Conservation (phyloP, 1,284 basidiomycete genomes). For the Clitocybe nebularis region DNA sequence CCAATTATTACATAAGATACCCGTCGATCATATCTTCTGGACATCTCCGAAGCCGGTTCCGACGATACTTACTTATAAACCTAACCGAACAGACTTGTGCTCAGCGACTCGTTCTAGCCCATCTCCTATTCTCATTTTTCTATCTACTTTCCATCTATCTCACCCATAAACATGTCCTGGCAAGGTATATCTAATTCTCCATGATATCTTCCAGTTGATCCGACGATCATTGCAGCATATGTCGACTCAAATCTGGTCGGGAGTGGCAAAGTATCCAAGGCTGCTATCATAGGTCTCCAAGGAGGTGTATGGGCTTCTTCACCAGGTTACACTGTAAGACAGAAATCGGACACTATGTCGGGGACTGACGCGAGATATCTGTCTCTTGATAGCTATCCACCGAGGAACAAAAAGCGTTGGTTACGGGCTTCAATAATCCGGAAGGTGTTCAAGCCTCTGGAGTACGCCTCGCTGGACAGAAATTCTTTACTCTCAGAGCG, state of each 20-base stretch:
- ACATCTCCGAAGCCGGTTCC: conserved; percentile 6
- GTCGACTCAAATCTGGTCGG: conserved; percentile 86
- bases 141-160: conserved; percentile 8
- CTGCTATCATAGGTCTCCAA: conserved; percentile 82
- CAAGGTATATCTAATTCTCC: conserved; percentile 19
- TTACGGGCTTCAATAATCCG: conserved; percentile 50
- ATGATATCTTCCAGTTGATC: conserved; percentile 2
- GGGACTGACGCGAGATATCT: neutral
- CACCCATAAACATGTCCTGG: conserved; percentile 25
- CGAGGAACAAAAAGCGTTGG: conserved; percentile 72
- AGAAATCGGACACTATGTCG: neutral
- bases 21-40: conserved; percentile 6
- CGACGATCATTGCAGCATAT: conserved; percentile 54
- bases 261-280: conserved; percentile 70
- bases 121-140: conserved; percentile 7
- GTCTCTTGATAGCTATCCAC: conserved; percentile 53
- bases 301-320: conserved; percentile 89
- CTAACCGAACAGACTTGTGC: neutral
- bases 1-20: neutral
- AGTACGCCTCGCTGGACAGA: conserved; percentile 57
- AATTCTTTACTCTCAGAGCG: conserved; percentile 78
- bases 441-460: conserved; percentile 1
- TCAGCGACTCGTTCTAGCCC: neutral
- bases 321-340: conserved; percentile 73
- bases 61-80: no score